Evolutionary conservation across 805 yeast genomes (phyloP).

Genomic region (Zygosaccharomyces bisporus): DNA sequence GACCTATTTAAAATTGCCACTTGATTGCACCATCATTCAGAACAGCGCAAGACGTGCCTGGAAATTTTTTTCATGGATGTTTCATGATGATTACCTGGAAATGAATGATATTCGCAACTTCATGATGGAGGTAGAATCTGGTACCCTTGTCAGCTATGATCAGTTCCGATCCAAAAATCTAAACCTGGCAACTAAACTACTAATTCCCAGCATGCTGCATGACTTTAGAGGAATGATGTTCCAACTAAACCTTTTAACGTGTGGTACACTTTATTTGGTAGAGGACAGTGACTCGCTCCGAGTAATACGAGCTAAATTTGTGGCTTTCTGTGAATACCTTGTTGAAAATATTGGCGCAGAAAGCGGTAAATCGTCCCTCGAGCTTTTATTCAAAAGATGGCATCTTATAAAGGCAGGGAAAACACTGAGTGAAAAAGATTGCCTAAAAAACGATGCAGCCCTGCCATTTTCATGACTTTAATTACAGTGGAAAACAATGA

Average conservation of each 20-base stretch:
- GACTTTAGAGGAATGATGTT: slow-evolving; percentile 19
- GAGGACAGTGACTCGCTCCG: slow-evolving; percentile 6
- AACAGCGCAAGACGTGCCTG: slow-evolving; percentile 9
- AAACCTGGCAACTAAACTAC: slow-evolving; percentile 7
- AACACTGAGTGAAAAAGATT: neutral
- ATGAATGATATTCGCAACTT: neutral
- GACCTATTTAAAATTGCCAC: slow-evolving; percentile 5
- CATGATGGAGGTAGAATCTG: slow-evolving; percentile 8
- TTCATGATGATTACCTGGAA: neutral
- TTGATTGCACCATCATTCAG: slow-evolving; percentile 7
- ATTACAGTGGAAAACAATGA: no score
- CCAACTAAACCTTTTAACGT: slow-evolving; percentile 12
- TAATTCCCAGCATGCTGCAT: slow-evolving; percentile 8
- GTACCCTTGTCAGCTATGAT: slow-evolving; percentile 6
- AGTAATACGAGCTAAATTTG: slow-evolving; percentile 9
- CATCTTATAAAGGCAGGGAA: slow-evolving; percentile 1
- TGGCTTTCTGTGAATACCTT: slow-evolving; percentile 13
- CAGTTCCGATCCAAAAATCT: slow-evolving; percentile 3
- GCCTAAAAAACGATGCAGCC: slow-evolving; percentile 3
- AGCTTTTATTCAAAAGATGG: slow-evolving; percentile 13
- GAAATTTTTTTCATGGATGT: slow-evolving; percentile 11
- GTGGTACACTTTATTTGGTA: slow-evolving; percentile 6
- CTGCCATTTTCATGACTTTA: slow-evolving; percentile 10
- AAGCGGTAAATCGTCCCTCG: slow-evolving; percentile 14
- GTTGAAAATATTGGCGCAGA: slow-evolving; percentile 16